Evolutionary conservation across 768 basidiomycete genomes (phyloP), one percentile per base, ranked within the genome.

Genomic region (Boletus pseudo-olivaceus): DNA sequence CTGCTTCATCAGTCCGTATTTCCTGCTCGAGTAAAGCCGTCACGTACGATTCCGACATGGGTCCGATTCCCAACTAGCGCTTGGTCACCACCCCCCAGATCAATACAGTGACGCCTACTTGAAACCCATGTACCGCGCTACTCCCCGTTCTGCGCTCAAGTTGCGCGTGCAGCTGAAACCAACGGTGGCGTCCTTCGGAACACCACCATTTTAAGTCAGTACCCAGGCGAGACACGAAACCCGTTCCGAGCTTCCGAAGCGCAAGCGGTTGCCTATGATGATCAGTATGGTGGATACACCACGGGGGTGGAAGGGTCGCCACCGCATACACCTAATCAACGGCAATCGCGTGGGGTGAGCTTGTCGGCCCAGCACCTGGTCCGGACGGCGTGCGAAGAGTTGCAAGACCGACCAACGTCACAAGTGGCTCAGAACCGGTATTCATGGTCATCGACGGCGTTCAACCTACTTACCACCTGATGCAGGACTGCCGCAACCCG

Each of bases 371-470:
- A 37, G 88, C 4, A 23, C 23, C 23, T 23, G 23, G 23, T 34
- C 80, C 84, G 9, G 85, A 88, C 15, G 87, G 88, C 49, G 93
- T 93, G 27, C 81, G 92, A 37, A 74, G 93, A 53, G 88, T 95
- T 27, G 81, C 89, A 44, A 76, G 89, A 62, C 82, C 75, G 88
- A 43, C 79, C 85, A 14, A 75, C 81, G 26, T 83, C 87, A 32
- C 85, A 87, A 62, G 72, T 73, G 4, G 74, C 77, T 52, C 23
- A 23, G 4, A 87, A 88, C 66, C 77, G 89, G 27, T 91, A 88
- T 69, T 90, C 88, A 50, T 79, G 89, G 34, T 71, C 75, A 26
- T 81, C 82, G 26, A 75, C 76, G 32, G 72, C 65, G 38, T 78
- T 71, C 60, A 76, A 60, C 51, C 77, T 23, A 23, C 23, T 23